Evolutionary conservation across 495 filamentous ascomycete species (phyloP).

Genomic region (Pseudevernia furfuracea): DNA sequence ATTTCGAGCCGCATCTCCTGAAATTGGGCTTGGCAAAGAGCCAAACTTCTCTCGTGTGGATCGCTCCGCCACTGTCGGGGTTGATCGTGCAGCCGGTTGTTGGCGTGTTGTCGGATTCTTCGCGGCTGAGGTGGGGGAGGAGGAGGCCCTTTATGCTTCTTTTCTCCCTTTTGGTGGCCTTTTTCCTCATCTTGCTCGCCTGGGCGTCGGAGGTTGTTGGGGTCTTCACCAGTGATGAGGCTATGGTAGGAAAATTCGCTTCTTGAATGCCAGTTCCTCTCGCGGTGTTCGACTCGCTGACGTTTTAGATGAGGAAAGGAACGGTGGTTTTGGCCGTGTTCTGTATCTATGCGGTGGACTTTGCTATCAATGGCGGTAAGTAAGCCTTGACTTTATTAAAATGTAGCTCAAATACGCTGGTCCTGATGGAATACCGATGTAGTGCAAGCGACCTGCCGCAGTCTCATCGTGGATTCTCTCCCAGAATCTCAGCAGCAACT

Average conservation of each 20-base stretch:
- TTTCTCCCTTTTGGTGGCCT: slow-evolving; percentile 65
- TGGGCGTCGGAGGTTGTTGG: slow-evolving; percentile 79
- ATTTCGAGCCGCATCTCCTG: slow-evolving; percentile 91
- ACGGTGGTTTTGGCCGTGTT: slow-evolving; percentile 75
- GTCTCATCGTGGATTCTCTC: slow-evolving; percentile 85
- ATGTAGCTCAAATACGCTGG: background rate
- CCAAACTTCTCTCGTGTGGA: slow-evolving; percentile 88
- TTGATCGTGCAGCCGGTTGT: slow-evolving; percentile 90
- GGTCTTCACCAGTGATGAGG: slow-evolving; percentile 54
- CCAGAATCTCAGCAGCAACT: slow-evolving; percentile 80
- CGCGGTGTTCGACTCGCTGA: background rate
- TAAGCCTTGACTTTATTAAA: slow-evolving; percentile 29
- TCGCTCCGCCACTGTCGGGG: slow-evolving; percentile 83
- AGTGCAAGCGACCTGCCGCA: slow-evolving; percentile 83
- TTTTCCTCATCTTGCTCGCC: slow-evolving; percentile 68
- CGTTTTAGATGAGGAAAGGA: slow-evolving; percentile 17
- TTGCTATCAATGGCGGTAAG: slow-evolving; percentile 84
- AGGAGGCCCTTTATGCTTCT: slow-evolving; percentile 76
- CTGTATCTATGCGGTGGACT: slow-evolving; percentile 84
- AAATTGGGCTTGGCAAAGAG: slow-evolving; percentile 89
- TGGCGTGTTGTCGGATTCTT: slow-evolving; percentile 78
- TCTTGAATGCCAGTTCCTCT: no score
- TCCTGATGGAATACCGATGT: slow-evolving; percentile 21
- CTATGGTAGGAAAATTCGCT: slow-evolving; percentile 38
- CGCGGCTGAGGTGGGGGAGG: slow-evolving; percentile 65